phyloP scores from a whole-genome alignment of 139 green algal genomes.

The Choricystis sp. region DNA sequence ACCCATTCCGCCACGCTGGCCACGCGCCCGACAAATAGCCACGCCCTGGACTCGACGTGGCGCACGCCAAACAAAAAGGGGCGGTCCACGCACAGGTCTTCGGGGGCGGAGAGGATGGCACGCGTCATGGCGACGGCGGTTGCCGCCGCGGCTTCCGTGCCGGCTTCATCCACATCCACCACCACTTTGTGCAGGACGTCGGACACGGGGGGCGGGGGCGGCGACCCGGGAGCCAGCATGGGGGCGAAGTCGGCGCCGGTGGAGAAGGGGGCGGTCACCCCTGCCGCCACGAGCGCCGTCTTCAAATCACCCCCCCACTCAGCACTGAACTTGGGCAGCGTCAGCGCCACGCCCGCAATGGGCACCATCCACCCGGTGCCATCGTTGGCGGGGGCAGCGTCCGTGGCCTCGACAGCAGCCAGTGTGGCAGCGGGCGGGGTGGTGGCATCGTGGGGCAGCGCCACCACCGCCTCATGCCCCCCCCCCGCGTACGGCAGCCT shows the following conservation, averaged over 20 bases:
- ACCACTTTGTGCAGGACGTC: not conserved
- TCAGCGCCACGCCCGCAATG: not conserved
- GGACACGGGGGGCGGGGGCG: not conserved
- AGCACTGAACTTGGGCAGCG: not conserved
- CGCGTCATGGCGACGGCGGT: not conserved
- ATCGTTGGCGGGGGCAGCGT: not conserved
- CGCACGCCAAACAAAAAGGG: not conserved
- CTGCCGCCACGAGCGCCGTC: too few species aligned
- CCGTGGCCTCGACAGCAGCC: not conserved
- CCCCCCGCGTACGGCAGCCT: not conserved
- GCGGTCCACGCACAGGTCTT: not conserved
- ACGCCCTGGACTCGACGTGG: not conserved
- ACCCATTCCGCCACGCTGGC: too few species aligned
- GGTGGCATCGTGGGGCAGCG: not conserved
- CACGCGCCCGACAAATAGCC: not conserved
- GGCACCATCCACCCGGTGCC: not conserved
- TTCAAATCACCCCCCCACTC: too few species aligned
- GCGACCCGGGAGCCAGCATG: not conserved
- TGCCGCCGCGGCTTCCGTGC: not conserved
- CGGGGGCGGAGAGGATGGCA: not conserved
- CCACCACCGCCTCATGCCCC: not conserved
- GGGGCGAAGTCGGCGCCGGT: not conserved
- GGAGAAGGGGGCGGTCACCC: not conserved
- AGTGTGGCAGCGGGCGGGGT: not conserved
- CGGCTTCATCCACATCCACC: not conserved